Evolutionary conservation across 345 rosid species (phyloP).

Genomic region (Durio zibethinus): DNA sequence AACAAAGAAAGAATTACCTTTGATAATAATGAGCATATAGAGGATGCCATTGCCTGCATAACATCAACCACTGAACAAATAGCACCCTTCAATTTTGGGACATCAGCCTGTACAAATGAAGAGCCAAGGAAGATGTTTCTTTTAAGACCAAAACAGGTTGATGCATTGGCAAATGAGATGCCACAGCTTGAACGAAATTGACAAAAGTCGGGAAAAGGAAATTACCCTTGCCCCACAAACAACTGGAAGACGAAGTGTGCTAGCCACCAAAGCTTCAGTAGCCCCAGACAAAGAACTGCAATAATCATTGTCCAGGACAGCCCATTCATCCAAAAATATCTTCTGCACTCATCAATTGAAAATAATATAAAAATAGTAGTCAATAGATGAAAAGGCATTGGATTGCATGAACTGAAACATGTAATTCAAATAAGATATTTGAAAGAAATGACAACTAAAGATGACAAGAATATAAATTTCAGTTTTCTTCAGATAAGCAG

Average conservation of each 20-base stretch:
- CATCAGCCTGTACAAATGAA: slow-evolving; percentile 56
- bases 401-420: not conserved
- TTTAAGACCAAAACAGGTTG: slow-evolving; percentile 8
- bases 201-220: not conserved
- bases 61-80: slow-evolving; percentile 83
- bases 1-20: slow-evolving; percentile 44
- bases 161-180: not conserved
- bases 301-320: slow-evolving; percentile 52
- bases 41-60: slow-evolving; percentile 86
- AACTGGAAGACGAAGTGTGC: slow-evolving; percentile 87
- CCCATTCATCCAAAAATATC: slow-evolving; percentile 59
- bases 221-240: slow-evolving; percentile 72
- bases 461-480: not conserved
- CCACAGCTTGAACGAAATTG: not conserved
- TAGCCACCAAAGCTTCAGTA: slow-evolving; percentile 68
- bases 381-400: not conserved
- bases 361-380: not conserved
- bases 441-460: not conserved
- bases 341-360: slow-evolving; percentile 44
- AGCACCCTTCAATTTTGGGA: slow-evolving; percentile 68
- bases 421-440: not conserved
- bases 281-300: slow-evolving; percentile 69
- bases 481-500: not conserved
- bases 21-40: slow-evolving; percentile 55
- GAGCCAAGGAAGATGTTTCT: slow-evolving; percentile 1